A percentile compares a stretch with the other conserved stretches of the same genome.
These are phyloP conservation scores for Tuber magnatum DNA, from an alignment of 495 filamentous ascomycete species.

Conservation along the genomic window DNA sequence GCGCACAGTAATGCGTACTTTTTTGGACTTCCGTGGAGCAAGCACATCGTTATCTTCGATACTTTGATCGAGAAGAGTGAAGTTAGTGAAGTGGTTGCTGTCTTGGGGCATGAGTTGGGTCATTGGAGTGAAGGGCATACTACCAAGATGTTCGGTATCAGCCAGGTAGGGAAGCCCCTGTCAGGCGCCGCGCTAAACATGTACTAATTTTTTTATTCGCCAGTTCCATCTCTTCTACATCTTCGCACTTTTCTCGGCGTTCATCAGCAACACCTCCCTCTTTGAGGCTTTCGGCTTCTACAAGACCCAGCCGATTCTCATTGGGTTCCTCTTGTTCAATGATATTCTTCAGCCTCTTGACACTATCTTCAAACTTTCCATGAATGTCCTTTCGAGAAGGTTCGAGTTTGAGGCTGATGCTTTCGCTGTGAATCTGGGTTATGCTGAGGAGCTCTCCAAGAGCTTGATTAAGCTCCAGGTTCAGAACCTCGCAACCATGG, in stretches of 20 bases:
- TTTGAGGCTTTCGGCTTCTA: conserved; percentile 87
- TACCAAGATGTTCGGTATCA: conserved; percentile 80
- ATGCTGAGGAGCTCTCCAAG: conserved; percentile 71
- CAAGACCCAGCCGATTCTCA: conserved; percentile 78
- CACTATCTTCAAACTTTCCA: conserved; percentile 78
- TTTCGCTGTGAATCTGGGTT: conserved; percentile 82
- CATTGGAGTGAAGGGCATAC: conserved; percentile 97
- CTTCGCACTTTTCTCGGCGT: conserved; percentile 90
- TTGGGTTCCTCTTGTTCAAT: conserved; percentile 94
- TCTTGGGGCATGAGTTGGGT: conserved; percentile 89
- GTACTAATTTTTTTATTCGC: conserved; percentile 43
- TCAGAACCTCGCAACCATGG: conserved; percentile 96
- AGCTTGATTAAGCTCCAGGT: conserved; percentile 95
- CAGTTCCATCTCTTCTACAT: conserved; percentile 89
- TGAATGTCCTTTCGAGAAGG: conserved; percentile 89
- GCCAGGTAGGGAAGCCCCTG: conserved; percentile 56
- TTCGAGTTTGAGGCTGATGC: conserved; percentile 93
- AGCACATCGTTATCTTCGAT: conserved; percentile 99
- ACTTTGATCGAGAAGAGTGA: conserved; percentile 93
- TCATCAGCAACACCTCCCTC: conserved; percentile 88
- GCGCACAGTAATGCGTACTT: conserved; percentile 99
- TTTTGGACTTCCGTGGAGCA: conserved; percentile 97
- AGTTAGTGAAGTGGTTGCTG: conserved; percentile 84
- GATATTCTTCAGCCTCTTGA: conserved; percentile 89
- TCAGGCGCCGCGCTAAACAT: not conserved